Base-by-base conservation (phyloP, 129 eudicot species). In the carrot (Daucus carota) region DNA sequence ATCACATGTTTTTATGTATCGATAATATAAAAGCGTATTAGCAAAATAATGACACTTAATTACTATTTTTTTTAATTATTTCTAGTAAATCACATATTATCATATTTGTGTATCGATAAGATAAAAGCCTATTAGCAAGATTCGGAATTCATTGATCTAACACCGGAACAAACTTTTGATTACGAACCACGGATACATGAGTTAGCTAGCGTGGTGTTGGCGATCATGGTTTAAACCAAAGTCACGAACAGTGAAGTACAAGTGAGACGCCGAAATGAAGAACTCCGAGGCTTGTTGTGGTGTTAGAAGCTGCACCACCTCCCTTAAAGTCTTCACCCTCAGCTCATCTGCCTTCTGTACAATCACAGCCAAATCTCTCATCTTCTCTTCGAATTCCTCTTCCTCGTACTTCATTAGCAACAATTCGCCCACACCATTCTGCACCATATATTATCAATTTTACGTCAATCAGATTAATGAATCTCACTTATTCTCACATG, bases 261-360 rank as follows among this genome's bases (percentile, higher is more conserved):
- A 77, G 79, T 88, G 87, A 3, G 91, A 88, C 8, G 95, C 95
- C 13, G 96, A 94, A 10, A 88, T 81, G 69, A 93, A 44, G 66
- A 90, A 93, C 90, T 93, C 92, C 62, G 68, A 83, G 20, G 95
- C 96, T 78, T 93, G 98, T 70, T 83, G 88, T 20, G 98, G 95
- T 63, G 96, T 90, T 75, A 93, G 70, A 43, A 93, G 77, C 81
- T 87, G 89, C 80, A 90, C 95, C 83, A 93, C 85, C 73, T 72
- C 80, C 75, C 76, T 72, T 6, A 86, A 73, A 1, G 98, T 93
- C 82, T 80, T 70, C 74, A 90, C 68, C 79, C 97, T 85, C 18
- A 93, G 82, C 3, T 77, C 88, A 9, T 93, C 96, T 3, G 97
- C 98, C 68, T 72, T 87, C 73, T 84, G 85, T 59, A 93, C 78